Evolutionary conservation across 805 yeast genomes (phyloP), one percentile per base, ranked within the genome.

Genomic region (Ogataea thermomethanolica): DNA sequence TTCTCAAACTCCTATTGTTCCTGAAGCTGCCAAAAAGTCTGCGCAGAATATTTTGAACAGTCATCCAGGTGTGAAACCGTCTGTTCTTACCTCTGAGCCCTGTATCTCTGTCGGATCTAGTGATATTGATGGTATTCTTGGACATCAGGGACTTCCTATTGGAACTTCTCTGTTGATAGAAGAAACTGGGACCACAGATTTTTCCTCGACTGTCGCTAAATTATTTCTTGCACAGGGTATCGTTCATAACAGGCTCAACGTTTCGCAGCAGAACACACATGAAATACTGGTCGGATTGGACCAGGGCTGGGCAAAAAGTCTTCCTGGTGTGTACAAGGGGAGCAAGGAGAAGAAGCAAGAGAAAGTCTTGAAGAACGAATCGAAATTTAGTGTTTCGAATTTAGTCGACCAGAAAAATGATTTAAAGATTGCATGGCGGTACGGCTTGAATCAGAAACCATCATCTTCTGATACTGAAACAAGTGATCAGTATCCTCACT

Each of bases 141-240:
- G 74, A 1, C 98, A 91, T 60, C 83, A 78, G 41, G 99, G 99
- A 1, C 58, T 90, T 11, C 98, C 98, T 1, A 50, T 86, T 9
- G 95, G 96, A 1, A 62, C 70, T 8, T 72, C 84, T 5, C 56
- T 89, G 27, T 59, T 90, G 10, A 58, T 91, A 4, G 91, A 87
- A 58, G 98, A 91, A 57, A 74, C 77, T 11, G 93, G 95, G 0
- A 81, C 91, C 6, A 91, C 98, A 0, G 97, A 91, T 55, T 91
- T 88, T 56, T 72, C 84, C 6, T 74, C 88, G 5, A 79, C 86
- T 8, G 49, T 91, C 26, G 58, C 80, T 21, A 78, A 89, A 48
- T 66, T 78, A 3, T 85, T 81, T 65, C 79, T 85, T 1, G 72
- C 95, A 1, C 95, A 86, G 60, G 95, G 96, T 10, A 61, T 82